A percentile compares a stretch with the other conserved stretches of the same genome.
Evolutionary conservation across 2,329 filamentous ascomycete genomes (phyloP).

Genomic region (Fusarium nelsonii): DNA sequence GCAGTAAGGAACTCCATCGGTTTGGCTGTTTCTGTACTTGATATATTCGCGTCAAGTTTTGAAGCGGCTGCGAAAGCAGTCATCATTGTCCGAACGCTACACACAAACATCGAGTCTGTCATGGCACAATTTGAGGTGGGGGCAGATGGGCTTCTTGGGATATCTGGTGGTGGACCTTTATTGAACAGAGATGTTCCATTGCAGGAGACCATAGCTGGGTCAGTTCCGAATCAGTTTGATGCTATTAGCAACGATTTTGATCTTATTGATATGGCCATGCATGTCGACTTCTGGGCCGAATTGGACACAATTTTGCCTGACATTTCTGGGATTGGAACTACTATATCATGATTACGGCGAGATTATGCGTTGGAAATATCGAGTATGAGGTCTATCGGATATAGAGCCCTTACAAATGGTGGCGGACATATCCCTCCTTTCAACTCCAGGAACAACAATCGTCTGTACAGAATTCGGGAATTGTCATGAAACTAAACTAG

Average conservation of each 20-base stretch:
- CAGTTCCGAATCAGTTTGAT: not conserved
- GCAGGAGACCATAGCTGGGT: accelerated
- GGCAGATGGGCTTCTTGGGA: accelerated
- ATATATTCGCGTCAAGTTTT: conserved; percentile 9
- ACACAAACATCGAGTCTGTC: conserved; percentile 17
- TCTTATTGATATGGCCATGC: conserved; percentile 22
- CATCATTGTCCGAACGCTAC: conserved; percentile 2
- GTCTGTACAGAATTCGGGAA: no score
- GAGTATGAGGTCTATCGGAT: no score
- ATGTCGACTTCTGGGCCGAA: conserved; percentile 26
- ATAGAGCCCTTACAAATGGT: no score
- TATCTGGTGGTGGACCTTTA: accelerated
- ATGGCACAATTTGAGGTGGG: conserved; percentile 5
- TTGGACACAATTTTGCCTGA: conserved; percentile 10
- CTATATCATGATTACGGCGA: not conserved
- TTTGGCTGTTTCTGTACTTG: not conserved
- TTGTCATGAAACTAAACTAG: no score
- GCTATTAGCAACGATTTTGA: conserved; percentile 7
- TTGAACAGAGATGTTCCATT: not conserved
- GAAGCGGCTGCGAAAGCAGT: conserved; percentile 15
- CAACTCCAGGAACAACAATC: no score
- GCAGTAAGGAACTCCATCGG: not conserved
- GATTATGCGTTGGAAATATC: no score
- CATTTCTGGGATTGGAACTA: not conserved
- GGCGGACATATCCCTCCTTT: no score